Conservation (phyloP, 495 filamentous ascomycete species). For the Cercophora scortea region DNA sequence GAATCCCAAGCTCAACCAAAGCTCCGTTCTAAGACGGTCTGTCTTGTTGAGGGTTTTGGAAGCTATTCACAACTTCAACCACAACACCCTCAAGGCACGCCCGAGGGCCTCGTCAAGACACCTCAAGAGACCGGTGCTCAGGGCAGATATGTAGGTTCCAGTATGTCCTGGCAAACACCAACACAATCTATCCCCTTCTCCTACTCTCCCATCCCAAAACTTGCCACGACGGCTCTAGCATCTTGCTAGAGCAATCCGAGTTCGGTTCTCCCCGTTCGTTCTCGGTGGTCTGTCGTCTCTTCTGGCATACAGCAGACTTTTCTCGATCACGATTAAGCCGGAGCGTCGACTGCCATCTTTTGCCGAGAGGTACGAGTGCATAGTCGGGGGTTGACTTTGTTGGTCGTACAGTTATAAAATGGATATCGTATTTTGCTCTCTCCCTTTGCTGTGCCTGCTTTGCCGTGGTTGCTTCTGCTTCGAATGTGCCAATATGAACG, state of each 20-base stretch:
- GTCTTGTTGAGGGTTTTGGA: no score
- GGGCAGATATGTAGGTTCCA: no score
- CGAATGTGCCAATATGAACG: no score
- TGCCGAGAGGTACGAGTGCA: slow-evolving; percentile 71
- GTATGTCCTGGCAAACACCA: background rate
- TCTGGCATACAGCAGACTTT: slow-evolving; percentile 37
- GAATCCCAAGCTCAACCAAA: no score
- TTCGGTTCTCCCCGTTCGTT: slow-evolving; percentile 33
- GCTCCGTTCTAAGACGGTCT: no score
- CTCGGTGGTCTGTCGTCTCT: slow-evolving; percentile 34
- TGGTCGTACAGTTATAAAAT: slow-evolving; percentile 49
- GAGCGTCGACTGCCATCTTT: slow-evolving; percentile 58
- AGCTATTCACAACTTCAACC: no score
- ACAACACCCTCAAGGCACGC: no score
- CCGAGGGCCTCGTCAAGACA: no score
- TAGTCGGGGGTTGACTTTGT: slow-evolving; percentile 91
- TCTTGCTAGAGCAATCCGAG: slow-evolving; percentile 38
- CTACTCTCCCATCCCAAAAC: background rate
- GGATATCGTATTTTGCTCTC: no score
- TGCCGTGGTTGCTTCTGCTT: no score
- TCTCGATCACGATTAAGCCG: slow-evolving; percentile 87
- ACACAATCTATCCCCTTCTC: background rate
- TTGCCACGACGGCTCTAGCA: slow-evolving; percentile 30
- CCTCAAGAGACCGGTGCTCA: no score
- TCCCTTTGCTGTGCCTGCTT: no score